A percentile compares a stretch with the other conserved stretches of the same genome.
These are phyloP conservation scores for Cercophora scortea DNA, from an alignment of 495 filamentous ascomycete species.

Conservation along the genomic window DNA sequence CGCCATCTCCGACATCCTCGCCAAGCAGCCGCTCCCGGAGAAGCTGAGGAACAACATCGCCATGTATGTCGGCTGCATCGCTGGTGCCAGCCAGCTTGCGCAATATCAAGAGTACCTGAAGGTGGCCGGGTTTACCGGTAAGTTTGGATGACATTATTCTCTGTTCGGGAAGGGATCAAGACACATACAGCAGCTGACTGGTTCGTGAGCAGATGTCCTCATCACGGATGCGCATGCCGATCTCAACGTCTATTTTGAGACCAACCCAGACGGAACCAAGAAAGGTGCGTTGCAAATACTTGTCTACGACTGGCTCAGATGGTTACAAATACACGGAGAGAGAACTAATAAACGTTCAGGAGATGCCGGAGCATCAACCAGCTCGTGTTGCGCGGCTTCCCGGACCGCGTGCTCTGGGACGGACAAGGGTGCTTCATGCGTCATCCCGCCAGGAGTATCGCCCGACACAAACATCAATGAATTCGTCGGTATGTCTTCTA, in stretches of 20 bases:
- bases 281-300: background rate
- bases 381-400: too few relatives aligned
- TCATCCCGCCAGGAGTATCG: background rate
- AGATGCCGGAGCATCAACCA: too few relatives aligned
- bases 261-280: slow-evolving; percentile 10
- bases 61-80: slow-evolving; percentile 54
- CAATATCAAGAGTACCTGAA: slow-evolving; percentile 50
- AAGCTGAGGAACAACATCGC: slow-evolving; percentile 39
- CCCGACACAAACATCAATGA: slow-evolving; percentile 37
- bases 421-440: background rate
- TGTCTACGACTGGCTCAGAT: too few relatives aligned
- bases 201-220: slow-evolving; percentile 32
- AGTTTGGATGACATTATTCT: background rate
- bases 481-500: slow-evolving; percentile 38
- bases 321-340: too few relatives aligned
- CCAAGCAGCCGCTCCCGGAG: slow-evolving; percentile 43
- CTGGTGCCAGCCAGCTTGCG: slow-evolving; percentile 45
- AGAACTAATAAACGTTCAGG: too few relatives aligned
- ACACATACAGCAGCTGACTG: too few relatives aligned
- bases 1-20: slow-evolving; percentile 59
- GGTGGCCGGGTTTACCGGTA: slow-evolving; percentile 49
- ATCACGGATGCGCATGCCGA: slow-evolving; percentile 48
- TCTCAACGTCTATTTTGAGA: slow-evolving; percentile 50
- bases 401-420: too few relatives aligned
- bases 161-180: background rate